Base-by-base conservation (phyloP, 306 rosid species). In the Pachyrhizus erosus region DNA sequence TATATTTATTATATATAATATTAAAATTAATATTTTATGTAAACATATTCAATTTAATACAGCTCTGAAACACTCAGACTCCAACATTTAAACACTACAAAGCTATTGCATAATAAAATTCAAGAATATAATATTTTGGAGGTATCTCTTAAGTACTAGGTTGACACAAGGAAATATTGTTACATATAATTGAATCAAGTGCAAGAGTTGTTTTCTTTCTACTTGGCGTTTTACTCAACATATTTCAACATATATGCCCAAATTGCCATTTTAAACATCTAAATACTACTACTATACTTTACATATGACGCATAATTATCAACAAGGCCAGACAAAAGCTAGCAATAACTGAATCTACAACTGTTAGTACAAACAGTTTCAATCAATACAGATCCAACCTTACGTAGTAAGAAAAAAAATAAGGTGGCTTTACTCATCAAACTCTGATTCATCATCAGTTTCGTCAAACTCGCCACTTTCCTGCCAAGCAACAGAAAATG, bases 401-500 rank as follows among this genome's bases (percentile, higher is more conserved):
- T 73, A 26, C 7, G 48, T 40, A 20, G 27, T 14, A 68, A 9
- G n/a, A 65, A 17, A 81, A 17, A 81, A 55, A 80, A 67, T 78
- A 62, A 69, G 70, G 18, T 75, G 27, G 54, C 34, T 77, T 79
- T 84, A 89, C 71, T 75, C 89, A 39, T 84, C 88, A 80, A 83
- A 87, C 73, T 89, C 92, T 17, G 90, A 89, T 17, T 90, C 93
- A 24, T 88, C 92, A 48, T 89, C 92, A 3, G 90, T 84, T 81
- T 88, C 91, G 45, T 87, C 87, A 64, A 65, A 89, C 69, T 91
- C 95, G 0, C 93, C 92, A 17, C 75, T 94, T 88, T 94, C 94
- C 98, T 94, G 96, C 75, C 84, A 84, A 68, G 62, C 67, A 75
- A 15, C 62, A 79, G 37, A 60, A 54, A 69, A 64, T 78, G 57